These are phyloP conservation scores for Cicer chorassanicum DNA, from an alignment of 306 rosid species.

Conservation along the genomic window DNA sequence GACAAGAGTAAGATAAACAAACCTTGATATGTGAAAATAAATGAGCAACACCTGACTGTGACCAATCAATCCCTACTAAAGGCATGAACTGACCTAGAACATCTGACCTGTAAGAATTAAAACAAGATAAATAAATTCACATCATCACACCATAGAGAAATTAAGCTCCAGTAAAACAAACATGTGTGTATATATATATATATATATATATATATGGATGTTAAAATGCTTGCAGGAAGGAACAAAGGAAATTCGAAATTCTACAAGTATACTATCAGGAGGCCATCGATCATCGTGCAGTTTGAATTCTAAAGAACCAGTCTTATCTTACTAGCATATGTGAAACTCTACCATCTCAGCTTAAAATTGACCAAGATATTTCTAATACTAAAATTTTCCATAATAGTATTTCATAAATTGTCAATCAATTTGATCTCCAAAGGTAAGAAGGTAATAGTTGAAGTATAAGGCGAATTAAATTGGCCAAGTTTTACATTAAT, in stretches of 20 bases:
- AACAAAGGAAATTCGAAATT: constrained; percentile 14
- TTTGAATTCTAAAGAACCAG: constrained; percentile 27
- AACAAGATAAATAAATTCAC: constrained; percentile 34
- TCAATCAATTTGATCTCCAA: constrained; percentile 29
- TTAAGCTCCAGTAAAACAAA: constrained; percentile 12
- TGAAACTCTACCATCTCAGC: not conserved
- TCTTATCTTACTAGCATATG: constrained; percentile 25
- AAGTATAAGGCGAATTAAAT: constrained; percentile 1
- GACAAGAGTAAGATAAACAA: constrained; percentile 38
- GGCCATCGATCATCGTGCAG: constrained; percentile 14
- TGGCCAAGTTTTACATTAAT: constrained; percentile 19
- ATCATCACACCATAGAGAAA: constrained; percentile 7
- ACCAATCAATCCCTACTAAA: constrained; percentile 95
- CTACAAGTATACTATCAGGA: not conserved
- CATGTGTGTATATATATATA: constrained; percentile 7
- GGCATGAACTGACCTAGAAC: constrained; percentile 99
- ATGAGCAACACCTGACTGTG: constrained; percentile 94
- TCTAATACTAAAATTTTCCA: constrained; percentile 11
- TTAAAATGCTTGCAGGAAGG: constrained; percentile 22
- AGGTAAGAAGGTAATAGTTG: not conserved
- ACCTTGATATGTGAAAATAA: constrained; percentile 96
- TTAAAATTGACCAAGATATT: constrained; percentile 25
- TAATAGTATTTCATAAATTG: constrained; percentile 22
- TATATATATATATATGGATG: constrained; percentile 18
- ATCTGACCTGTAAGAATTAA: constrained; percentile 68